Conservation (phyloP, 495 filamentous ascomycete genomes). For the Penicillium silybi region DNA sequence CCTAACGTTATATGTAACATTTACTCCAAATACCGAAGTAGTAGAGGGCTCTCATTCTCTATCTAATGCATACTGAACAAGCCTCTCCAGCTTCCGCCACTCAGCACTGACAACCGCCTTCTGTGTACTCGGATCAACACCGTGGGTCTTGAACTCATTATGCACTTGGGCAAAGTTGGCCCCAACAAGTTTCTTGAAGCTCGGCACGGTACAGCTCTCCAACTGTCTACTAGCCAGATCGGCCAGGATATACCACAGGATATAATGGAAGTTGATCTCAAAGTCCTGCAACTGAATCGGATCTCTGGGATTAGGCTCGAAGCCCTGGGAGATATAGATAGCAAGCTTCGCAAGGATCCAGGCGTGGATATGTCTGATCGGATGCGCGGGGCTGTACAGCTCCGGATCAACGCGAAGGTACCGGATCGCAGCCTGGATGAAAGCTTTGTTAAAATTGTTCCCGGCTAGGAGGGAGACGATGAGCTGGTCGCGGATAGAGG, state of each 20-base stretch:
- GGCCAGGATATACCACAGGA: constrained; percentile 35
- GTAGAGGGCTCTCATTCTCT: constrained; percentile 9
- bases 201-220: constrained; percentile 34
- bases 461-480: constrained; percentile 30
- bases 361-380: constrained; percentile 40
- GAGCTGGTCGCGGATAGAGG: constrained; percentile 36
- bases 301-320: constrained; percentile 16
- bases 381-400: constrained; percentile 35
- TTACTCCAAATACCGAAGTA: background rate
- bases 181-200: constrained; percentile 31
- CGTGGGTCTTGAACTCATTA: constrained; percentile 26
- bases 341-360: constrained; percentile 39
- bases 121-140: constrained; percentile 27
- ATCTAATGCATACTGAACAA: constrained; percentile 27
- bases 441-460: constrained; percentile 29
- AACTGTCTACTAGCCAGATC: constrained; percentile 39
- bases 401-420: constrained; percentile 37
- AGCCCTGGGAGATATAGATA: constrained; percentile 31
- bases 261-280: constrained; percentile 29
- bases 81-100: constrained; percentile 34
- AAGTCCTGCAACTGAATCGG: constrained; percentile 16
- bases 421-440: constrained; percentile 36
- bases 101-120: constrained; percentile 24
- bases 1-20: too few relatives aligned
- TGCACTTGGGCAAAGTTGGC: constrained; percentile 30